Evolutionary conservation across 2,329 filamentous ascomycete species (phyloP), one percentile per base, ranked within the genome.

Genomic region (Aspergillus texensis): DNA sequence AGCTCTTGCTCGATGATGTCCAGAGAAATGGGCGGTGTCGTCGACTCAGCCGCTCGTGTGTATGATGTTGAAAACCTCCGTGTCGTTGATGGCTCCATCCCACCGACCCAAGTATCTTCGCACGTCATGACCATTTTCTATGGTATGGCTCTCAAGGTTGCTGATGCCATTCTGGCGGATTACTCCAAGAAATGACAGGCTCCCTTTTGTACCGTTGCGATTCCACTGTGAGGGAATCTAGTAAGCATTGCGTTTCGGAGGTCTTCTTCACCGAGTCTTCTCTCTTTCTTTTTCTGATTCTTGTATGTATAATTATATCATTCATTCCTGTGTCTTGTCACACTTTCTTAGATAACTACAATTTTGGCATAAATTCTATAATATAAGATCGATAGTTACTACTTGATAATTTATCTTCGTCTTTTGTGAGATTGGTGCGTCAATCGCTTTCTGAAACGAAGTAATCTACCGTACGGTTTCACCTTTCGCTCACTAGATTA

Each of bases 11-110:
- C 66, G 54, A 80, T 80, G 77, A 73, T 71, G 65, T 9, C 65
- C 2, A 65, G 56, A 21, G 73, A 75, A 28, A 39, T 73, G 28
- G 75, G 72, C n/a, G 76, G 75, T 39, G 75, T 77, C 19, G 72
- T 79, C 1, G 73, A 76, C 58, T 45, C 65, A 21, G 67, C 65
- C 21, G 70, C 71, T 28, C 71, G 61, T 58, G 74, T 75, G 6
- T 76, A 77, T 58, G 76, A 71, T 16, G 70, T 74, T 1, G 41
- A 72, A n/a, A 68, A 71, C 5, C 71, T 79, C 12, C 71, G 77
- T 11, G 76, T 79, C 1, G 69, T 78, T 30, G 77, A 79, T 62
- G 75, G 76, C 9, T 78, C 75, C 50, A 72, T 77, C 14, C 71
- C 74, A 16, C 76, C 77, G 2, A 75, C 72, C 21, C 73, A 76